Base-by-base conservation (phyloP, 495 filamentous ascomycete species). In the Podospora anserina region DNA sequence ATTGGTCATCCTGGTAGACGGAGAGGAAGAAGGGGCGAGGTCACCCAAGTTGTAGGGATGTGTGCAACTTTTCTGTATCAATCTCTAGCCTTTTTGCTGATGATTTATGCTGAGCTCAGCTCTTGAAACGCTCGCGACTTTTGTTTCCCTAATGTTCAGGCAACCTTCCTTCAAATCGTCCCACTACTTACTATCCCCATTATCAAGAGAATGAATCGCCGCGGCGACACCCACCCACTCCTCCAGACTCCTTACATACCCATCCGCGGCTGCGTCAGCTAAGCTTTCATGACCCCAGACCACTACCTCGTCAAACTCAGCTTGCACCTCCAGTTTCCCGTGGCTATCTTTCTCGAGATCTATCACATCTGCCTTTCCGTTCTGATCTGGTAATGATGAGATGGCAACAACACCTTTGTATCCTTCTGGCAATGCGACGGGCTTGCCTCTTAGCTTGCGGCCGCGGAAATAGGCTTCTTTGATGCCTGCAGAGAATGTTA, bases 141-240 rank as follows among this genome's bases (percentile, higher is more conserved):
- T 5, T 32, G 30, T 32, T 49, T 11, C 39, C 15, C 39, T 49
- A 3, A 2, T 13, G 39, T 13, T 49, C 39, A 11, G 15, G 0
- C 9, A 5, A 49, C 7, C 9, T 11, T 49, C 39, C 5, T 49
- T 11, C 39, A 11, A 13, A 3, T 49, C 39, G 2, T 16, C 39
- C 39, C 39, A 49, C 15, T 49, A 49, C 39, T 49, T 49, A 16
- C 39, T 49, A 49, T 49, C 39, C 7, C 16, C 39, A 15, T 18
- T 60, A 34, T 61, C 62, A 66, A 69, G 66, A 60, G 27, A 56
- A 69, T 80, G 3, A 61, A 86, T 78, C 76, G 78, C 76, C 70
- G 89, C 88, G 26, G 93, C 89, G 77, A 96, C 87, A 1, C 78
- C 82, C 71, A 97, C 78, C 94, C 94, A 97, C 78, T 98, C 94